Evolutionary conservation across 1,284 basidiomycete genomes (phyloP), one percentile per base, ranked within the genome.

Genomic region (Cryptococcus sp.): DNA sequence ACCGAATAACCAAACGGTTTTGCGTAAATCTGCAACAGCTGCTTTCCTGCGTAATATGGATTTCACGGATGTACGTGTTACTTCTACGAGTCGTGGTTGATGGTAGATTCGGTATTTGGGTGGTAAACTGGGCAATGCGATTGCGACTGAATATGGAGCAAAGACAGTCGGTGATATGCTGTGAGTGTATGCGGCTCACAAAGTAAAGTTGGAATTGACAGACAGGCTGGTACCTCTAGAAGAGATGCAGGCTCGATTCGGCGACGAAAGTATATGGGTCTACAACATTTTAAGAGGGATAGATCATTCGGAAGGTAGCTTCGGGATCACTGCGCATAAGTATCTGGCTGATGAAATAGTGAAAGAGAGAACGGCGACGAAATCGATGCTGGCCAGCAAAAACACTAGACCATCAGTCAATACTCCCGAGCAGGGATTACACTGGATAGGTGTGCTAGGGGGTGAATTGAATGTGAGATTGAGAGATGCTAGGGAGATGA

Each of bases 371-470:
- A 80, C 86, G 2, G 78, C 81, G 0, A 77, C 86, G 37, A 96
- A 96, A 76, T 91, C 88, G 59, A 97, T 97, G 92, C 77, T 91
- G 48, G 90, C 91, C 0, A 86, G 89, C 10, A 97, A 97, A 73
- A 96, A 94, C 65, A 82, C 94, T 21, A 83, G 85, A 0, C 83
- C 84, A 21, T 82, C 85, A 1, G 84, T 96, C 32, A 85, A 80
- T 2, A 85, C 83, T 34, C 75, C 81, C 11, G 77, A 82, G 5
- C 85, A 92, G 60, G 91, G 89, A 0, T 78, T 83, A 46, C 88
- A 92, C 58, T 98, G 94, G 96, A 81, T 98, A 31, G 80, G 85
- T 4, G 86, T 98, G 9, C 82, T 98, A 18, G 85, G 91, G 9
- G 88, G 91, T 14, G 94, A 98, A 66, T 79, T 98, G 16, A 83